phyloP scores from a whole-genome alignment of 1,284 basidiomycete genomes.

The Pseudozyma tsukubaensis region DNA sequence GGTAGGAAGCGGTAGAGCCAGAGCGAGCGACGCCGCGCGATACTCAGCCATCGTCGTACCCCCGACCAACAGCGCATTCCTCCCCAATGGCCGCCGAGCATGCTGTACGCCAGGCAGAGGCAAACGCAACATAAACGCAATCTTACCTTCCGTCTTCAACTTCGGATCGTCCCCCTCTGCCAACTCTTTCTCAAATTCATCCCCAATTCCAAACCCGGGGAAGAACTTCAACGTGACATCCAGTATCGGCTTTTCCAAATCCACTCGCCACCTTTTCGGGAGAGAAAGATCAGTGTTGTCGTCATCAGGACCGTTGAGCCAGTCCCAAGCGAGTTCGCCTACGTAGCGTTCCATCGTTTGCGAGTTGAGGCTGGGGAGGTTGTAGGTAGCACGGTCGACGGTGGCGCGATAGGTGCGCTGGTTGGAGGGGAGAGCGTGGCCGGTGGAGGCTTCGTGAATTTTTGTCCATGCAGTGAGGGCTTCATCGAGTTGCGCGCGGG shows the following conservation, averaged over 20 bases:
- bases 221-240: constrained; percentile 52
- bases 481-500: constrained; percentile 16
- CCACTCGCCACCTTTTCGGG: constrained; percentile 32
- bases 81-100: constrained; percentile 22
- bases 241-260: constrained; percentile 41
- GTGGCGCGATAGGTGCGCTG: constrained; percentile 46
- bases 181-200: constrained; percentile 48
- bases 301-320: constrained; percentile 39
- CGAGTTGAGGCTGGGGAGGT: constrained; percentile 60
- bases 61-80: constrained; percentile 41
- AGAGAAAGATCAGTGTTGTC: constrained; percentile 3
- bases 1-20: constrained; percentile 32
- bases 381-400: constrained; percentile 63
- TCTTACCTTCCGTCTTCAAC: constrained; percentile 29
- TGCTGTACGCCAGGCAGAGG: constrained; percentile 12
- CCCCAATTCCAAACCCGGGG: constrained; percentile 49
- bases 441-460: constrained; percentile 16
- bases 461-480: constrained; percentile 39
- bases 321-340: constrained; percentile 47
- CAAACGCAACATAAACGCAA: constrained; percentile 43
- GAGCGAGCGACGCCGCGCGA: constrained; percentile 40
- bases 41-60: constrained; percentile 52
- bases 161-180: constrained; percentile 17
- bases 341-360: constrained; percentile 52
- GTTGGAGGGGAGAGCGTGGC: not conserved